Base-by-base conservation (phyloP, 352 stramenopile genomes). In the Phytophthora pinifolia region DNA sequence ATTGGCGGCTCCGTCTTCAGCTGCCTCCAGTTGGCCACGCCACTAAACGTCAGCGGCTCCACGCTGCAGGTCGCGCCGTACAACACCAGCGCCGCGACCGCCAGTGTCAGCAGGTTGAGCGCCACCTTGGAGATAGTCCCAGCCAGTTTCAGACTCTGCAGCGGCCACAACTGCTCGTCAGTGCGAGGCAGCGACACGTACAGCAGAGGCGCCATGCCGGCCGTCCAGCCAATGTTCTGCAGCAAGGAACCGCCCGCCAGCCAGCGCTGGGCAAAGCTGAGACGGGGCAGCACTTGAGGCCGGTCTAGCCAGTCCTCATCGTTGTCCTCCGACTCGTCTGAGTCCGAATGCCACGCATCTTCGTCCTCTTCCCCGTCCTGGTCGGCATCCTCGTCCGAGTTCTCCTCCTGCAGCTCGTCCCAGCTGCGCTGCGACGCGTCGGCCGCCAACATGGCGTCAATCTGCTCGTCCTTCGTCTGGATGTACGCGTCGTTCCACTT, bases 401-500 rank as follows among this genome's bases (percentile, higher is more conserved):
- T 64, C 46, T 81, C 70, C 45, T 68, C 67, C 25, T 76, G 66
- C 15, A 69, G 55, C 12, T 86, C 65, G 31, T 86, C 75, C 80
- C 79, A 91, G 30, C 66, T 53, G 15, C 56, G 56, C 37, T 78
- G 63, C 42, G 76, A 65, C 39, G 67, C 53, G 51, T 76, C 65
- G 42, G 70, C 64, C 33, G 76, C 72, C 52, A 87, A 52, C 49
- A 88, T 66, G 22, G 80, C 79, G 53, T 90, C 83, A 54, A 93
- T 89, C 74, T 91, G 72, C 67, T 93, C 80, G 60, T 93, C 83
- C 55, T 89, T 89, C 8, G 77, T 74, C 62, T 84, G 70, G 50
- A 93, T 89, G 62, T 89, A 93, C 51, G 67, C 69, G 70, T 93
- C 83, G 45, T 83, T 91, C 83, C 83, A 93, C 57, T 85, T 72